Evolutionary conservation across 2,329 filamentous ascomycete genomes (phyloP).

Genomic region (Mycosphaerella arachidis): DNA sequence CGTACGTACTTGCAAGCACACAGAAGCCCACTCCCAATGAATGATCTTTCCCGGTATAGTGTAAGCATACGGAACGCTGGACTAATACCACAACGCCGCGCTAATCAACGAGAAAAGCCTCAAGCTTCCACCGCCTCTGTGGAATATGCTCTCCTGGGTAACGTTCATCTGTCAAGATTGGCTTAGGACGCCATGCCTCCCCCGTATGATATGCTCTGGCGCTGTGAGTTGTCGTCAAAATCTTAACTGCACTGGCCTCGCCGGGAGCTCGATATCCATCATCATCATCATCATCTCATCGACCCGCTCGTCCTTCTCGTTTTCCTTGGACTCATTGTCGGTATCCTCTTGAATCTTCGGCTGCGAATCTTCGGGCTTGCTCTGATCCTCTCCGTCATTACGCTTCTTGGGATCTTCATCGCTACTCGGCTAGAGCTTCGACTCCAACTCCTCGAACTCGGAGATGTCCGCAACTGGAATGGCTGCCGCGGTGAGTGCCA

Average conservation of each 20-base stretch:
- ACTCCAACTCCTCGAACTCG: slow-evolving; percentile 79
- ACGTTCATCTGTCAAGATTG: background rate
- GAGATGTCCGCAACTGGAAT: slow-evolving; percentile 68
- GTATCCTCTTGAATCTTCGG: too few species aligned
- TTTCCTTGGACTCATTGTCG: too few species aligned
- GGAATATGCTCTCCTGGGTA: background rate
- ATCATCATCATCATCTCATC: too few species aligned
- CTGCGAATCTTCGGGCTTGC: too few species aligned
- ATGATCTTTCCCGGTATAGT: background rate
- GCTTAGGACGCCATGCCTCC: background rate
- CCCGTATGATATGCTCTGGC: too few species aligned
- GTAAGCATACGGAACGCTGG: background rate
- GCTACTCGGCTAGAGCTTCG: slow-evolving; percentile 58
- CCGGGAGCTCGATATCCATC: too few species aligned
- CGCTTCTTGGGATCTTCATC: background rate
- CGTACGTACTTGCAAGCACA: too few species aligned
- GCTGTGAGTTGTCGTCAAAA: too few species aligned
- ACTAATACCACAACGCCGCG: background rate
- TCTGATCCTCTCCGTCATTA: background rate
- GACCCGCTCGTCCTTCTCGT: too few species aligned
- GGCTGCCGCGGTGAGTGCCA: slow-evolving; percentile 69
- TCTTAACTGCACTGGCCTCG: too few species aligned
- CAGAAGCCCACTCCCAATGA: too few species aligned
- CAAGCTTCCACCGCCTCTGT: background rate
- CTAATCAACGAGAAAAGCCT: background rate